These are phyloP conservation scores for Plasmodium blacklocki DNA, from an alignment of 169 alveolate genomes.

Conservation along the genomic window DNA sequence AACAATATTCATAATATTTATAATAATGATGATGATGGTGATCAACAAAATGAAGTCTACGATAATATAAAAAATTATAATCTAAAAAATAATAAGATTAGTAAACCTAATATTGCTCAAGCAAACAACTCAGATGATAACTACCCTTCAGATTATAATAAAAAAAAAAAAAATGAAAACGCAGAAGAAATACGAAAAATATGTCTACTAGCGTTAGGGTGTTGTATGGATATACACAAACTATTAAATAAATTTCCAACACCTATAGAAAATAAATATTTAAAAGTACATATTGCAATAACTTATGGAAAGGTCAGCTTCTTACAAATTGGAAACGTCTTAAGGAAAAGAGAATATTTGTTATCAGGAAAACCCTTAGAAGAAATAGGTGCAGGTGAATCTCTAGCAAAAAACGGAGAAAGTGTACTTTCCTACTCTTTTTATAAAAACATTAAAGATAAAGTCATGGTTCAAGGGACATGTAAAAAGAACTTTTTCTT, in stretches of 20 bases:
- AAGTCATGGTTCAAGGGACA: conserved; percentile 21
- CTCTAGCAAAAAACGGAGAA: conserved; percentile 86
- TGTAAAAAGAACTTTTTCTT: conserved; percentile 26
- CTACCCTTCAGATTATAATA: background rate
- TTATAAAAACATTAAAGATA: conserved; percentile 68
- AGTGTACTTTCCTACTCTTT: conserved; percentile 81
- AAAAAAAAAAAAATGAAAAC: conserved; percentile 1
- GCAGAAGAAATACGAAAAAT: conserved; percentile 44
- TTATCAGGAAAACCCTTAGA: conserved; percentile 88
- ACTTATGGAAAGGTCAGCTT: conserved; percentile 86
- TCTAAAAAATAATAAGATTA: background rate
- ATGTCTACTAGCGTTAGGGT: conserved; percentile 81
- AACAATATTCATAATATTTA: background rate
- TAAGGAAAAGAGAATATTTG: conserved; percentile 84
- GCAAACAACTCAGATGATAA: no score
- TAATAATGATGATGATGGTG: conserved; percentile 11
- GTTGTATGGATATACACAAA: conserved; percentile 88
- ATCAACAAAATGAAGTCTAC: background rate
- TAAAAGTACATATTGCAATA: conserved; percentile 87
- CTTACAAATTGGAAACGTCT: conserved; percentile 86
- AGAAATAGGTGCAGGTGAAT: conserved; percentile 86
- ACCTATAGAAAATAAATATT: conserved; percentile 78
- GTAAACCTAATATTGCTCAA: background rate
- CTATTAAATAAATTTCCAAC: conserved; percentile 87
- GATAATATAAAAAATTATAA: background rate